A percentile compares a stretch with the other conserved stretches of the same genome.
phyloP scores from a whole-genome alignment of 257 asterid genomes.

The Jacaranda copaia region DNA sequence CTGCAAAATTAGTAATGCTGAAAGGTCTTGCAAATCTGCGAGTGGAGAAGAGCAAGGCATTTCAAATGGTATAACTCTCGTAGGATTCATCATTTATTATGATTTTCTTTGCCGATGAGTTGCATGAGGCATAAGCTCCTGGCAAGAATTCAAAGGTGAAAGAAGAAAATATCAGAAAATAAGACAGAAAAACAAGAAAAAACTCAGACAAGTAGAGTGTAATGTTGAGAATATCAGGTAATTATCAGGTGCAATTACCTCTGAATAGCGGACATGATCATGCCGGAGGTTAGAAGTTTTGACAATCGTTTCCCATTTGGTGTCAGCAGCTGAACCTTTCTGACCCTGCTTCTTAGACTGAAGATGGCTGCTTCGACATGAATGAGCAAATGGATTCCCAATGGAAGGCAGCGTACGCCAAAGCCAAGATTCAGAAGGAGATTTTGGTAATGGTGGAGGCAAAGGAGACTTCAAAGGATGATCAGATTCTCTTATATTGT shows the following conservation, averaged over 20 bases:
- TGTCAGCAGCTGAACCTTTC: constrained; percentile 44
- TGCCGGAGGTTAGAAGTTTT: constrained; percentile 60
- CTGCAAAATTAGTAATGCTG: constrained; percentile 38
- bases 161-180: constrained; percentile 16
- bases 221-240: constrained; percentile 3
- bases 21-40: constrained; percentile 1
- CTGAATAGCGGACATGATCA: constrained; percentile 66
- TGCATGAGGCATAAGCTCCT: constrained; percentile 66
- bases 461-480: constrained; percentile 57
- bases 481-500: not conserved
- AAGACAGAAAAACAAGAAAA: not conserved
- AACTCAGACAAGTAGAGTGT: not conserved
- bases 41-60: constrained; percentile 24
- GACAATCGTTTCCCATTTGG: constrained; percentile 90
- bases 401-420: constrained; percentile 82
- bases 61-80: constrained; percentile 34
- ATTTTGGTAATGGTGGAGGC: constrained; percentile 93
- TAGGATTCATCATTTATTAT: constrained; percentile 33
- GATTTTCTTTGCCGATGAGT: constrained; percentile 55
- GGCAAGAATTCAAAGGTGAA: constrained; percentile 25
- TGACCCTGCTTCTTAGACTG: constrained; percentile 55
- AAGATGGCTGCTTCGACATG: constrained; percentile 49
- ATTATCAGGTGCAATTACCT: constrained; percentile 49
- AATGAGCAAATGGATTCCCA: constrained; percentile 64
- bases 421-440: constrained; percentile 99